Evolutionary conservation across 768 basidiomycete species (phyloP).

Genomic region (Myochromella boudieri): DNA sequence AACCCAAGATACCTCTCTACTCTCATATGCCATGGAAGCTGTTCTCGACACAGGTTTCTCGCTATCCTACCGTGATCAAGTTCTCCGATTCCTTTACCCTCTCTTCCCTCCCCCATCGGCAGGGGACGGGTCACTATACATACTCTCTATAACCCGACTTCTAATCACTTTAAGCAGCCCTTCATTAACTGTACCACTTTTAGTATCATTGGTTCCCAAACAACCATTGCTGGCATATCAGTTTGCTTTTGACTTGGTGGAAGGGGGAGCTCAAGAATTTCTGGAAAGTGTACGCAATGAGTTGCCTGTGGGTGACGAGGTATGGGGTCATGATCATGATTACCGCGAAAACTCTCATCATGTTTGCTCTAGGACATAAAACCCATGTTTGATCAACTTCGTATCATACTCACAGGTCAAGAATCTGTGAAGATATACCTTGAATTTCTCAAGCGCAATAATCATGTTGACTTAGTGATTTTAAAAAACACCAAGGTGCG

Average conservation of each 20-base stretch:
- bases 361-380: slow-evolving; percentile 48
- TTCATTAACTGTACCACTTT: slow-evolving; percentile 71
- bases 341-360: neutral
- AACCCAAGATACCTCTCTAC: slow-evolving; percentile 72
- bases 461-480: slow-evolving; percentile 88
- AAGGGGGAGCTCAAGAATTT: slow-evolving; percentile 93
- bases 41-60: slow-evolving; percentile 89
- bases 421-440: slow-evolving; percentile 92
- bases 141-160: slow-evolving; percentile 82
- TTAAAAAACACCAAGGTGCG: slow-evolving; percentile 88
- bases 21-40: slow-evolving; percentile 91
- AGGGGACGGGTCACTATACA: slow-evolving; percentile 72
- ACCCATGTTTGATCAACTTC: slow-evolving; percentile 69
- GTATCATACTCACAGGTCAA: slow-evolving; percentile 84
- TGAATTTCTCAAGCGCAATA: slow-evolving; percentile 94
- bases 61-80: slow-evolving; percentile 80
- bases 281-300: slow-evolving; percentile 71
- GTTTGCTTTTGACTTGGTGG: slow-evolving; percentile 92
- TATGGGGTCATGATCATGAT: slow-evolving; percentile 27
- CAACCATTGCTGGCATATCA: slow-evolving; percentile 87
- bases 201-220: slow-evolving; percentile 68
- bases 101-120: slow-evolving; percentile 79
- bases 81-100: slow-evolving; percentile 76
- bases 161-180: slow-evolving; percentile 86
- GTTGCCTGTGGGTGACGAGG: slow-evolving; percentile 67